phyloP scores from a whole-genome alignment of 208 protist genomes.

The Leishmania major region DNA sequence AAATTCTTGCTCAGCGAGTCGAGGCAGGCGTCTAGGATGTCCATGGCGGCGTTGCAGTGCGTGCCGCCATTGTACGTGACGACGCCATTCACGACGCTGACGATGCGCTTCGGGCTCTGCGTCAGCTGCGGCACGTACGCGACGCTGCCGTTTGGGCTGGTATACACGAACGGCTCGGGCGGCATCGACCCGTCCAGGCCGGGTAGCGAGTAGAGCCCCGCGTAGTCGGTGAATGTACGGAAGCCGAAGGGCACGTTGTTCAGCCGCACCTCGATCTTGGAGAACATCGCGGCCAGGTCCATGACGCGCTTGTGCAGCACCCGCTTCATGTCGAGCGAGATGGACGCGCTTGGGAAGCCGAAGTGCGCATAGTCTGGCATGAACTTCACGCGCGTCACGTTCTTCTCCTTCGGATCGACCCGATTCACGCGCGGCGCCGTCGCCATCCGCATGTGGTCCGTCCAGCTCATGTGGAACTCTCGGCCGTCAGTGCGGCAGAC shows the following conservation, averaged over 20 bases:
- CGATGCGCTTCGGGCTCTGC: conserved; percentile 91
- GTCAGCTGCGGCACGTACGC: conserved; percentile 91
- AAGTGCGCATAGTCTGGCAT: conserved; percentile 91
- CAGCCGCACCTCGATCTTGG: conserved; percentile 93
- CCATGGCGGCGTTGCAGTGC: conserved; percentile 97
- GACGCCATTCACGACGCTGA: conserved; percentile 99
- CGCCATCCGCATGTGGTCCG: conserved; percentile 97
- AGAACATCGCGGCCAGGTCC: conserved; percentile 94
- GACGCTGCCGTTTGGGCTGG: conserved; percentile 65
- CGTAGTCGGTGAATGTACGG: conserved; percentile 97
- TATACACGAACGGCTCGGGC: conserved; percentile 79
- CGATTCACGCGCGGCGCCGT: conserved; percentile 88
- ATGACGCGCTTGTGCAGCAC: conserved; percentile 92
- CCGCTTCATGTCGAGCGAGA: conserved; percentile 86
- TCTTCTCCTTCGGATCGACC: conserved; percentile 70
- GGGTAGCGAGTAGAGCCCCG: conserved; percentile 76
- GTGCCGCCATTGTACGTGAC: conserved; percentile 98
- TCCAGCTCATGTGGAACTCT: conserved; percentile 95
- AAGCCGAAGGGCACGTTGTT: conserved; percentile 96
- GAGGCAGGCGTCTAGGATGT: conserved; percentile 81
- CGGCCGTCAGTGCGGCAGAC: conserved; percentile 86
- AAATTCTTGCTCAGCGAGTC: conserved; percentile 62
- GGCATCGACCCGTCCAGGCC: conserved; percentile 43
- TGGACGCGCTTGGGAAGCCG: conserved; percentile 61
- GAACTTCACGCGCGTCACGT: conserved; percentile 88